Conservation (phyloP, 1,284 basidiomycete species). For the Entoloma clypeatum region DNA sequence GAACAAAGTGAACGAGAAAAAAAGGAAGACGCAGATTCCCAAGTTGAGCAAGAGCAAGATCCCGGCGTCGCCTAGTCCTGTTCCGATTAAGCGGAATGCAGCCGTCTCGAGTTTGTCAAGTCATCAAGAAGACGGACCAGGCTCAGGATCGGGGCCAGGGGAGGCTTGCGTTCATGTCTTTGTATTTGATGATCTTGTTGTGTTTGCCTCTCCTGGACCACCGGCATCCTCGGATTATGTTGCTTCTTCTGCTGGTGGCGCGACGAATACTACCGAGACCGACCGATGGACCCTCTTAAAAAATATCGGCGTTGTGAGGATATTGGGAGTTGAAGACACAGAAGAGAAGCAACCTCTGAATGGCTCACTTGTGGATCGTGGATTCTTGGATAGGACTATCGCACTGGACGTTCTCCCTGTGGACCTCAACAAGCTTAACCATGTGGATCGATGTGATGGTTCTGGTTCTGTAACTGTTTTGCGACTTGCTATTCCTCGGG, state of each 20-base stretch:
- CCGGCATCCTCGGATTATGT: too few relatives aligned
- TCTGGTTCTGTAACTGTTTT: conserved; percentile 38
- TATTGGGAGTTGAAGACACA: conserved; percentile 46
- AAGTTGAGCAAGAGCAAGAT: conserved; percentile 10
- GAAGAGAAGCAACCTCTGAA: conserved; percentile 19
- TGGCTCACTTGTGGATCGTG: conserved; percentile 15
- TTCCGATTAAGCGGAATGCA: conserved; percentile 11
- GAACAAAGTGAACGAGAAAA: too few relatives aligned
- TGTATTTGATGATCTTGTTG: conserved; percentile 67
- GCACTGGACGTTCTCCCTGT: conserved; percentile 56
- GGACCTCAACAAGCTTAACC: conserved; percentile 37
- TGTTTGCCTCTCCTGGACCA: conserved; percentile 46
- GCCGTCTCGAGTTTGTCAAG: too few relatives aligned
- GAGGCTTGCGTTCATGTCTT: conserved; percentile 44
- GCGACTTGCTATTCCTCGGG: conserved; percentile 20
- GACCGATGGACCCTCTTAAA: conserved; percentile 42
- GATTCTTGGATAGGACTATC: conserved; percentile 29
- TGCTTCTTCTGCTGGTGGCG: conserved; percentile 24
- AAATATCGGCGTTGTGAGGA: conserved; percentile 50
- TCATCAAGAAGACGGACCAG: too few relatives aligned
- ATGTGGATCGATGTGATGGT: conserved; percentile 38
- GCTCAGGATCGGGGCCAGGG: too few relatives aligned
- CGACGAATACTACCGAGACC: conserved; percentile 19
- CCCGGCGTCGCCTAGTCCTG: conserved; percentile 11
- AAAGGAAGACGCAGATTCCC: too few relatives aligned